Base-by-base conservation (phyloP, 305 asterid species). In the Fraxinus albicans region DNA sequence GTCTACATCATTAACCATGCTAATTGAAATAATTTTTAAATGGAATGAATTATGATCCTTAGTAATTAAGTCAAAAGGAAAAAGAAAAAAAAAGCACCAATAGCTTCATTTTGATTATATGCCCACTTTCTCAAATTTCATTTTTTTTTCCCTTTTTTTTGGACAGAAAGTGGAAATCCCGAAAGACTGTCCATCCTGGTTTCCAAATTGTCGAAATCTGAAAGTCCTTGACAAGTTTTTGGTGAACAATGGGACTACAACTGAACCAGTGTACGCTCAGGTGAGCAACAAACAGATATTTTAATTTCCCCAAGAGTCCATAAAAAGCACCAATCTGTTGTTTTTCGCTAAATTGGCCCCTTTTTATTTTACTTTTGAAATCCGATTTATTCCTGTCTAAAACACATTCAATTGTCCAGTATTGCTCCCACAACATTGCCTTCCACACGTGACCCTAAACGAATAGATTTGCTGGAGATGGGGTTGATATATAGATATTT, bases 171-270 rank as follows among this genome's bases (percentile, higher is more conserved):
- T 55, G 81, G 81, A 78, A 53, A 33, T 78, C 73, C 81, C 21
- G 12, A 78, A 78, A 38, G 81, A 78, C 17, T 42, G 53, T 78
- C 38, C 74, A 6, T 78, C 81, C 65, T 58, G 81, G 81, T 78
- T 60, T 58, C 73, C 47, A 38, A 40, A 53, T 78, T 34, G 74
- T 58, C 81, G 35, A 31, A 78, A 78, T 29, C 19, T 34, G 69
- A 74, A 78, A 58, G 73, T 55, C 74, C 13, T 78, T 31, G 74
- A 67, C 31, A 29, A 78, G 44, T 78, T 35, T 31, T 42, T 42
- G 25, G 74, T 70, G 17, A 58, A 70, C 36, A 58, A 78, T 58
- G 81, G 47, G 81, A 70, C 50, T 17, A 78, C 81, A 53, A 31
- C 60, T 58, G 81, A 78, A 33, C 47, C 8, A 12, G 13, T 78